A percentile compares a stretch with the other conserved stretches of the same genome.
Evolutionary conservation across 108 stramenopile genomes (phyloP).

Genomic region (Fragilaria crotonensis): DNA sequence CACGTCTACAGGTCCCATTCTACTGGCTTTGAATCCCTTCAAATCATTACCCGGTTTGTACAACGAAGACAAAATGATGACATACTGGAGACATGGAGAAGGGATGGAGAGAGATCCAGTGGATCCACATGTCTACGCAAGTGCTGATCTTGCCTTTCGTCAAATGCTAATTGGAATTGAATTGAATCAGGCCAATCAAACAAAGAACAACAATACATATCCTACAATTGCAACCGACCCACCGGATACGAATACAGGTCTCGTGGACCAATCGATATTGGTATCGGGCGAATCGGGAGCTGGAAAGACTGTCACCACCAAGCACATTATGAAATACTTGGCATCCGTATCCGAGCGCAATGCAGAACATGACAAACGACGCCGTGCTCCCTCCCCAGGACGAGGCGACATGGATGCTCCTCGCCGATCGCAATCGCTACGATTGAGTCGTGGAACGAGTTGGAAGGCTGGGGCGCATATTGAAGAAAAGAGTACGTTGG

Average conservation of each 20-base stretch:
- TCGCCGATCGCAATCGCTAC: conserved; percentile 17
- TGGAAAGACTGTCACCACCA: conserved; percentile 61
- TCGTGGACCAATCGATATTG: conserved; percentile 35
- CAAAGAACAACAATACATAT: not conserved
- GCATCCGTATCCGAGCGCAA: conserved; percentile 35
- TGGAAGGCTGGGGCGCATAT: conserved; percentile 14
- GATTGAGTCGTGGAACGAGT: conserved; percentile 1
- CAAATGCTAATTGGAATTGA: conserved; percentile 40
- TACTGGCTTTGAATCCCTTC: conserved; percentile 86
- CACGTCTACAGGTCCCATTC: conserved; percentile 77
- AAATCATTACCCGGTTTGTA: conserved; percentile 38
- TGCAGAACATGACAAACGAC: not conserved
- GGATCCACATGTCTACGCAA: conserved; percentile 68
- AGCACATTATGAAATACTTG: conserved; percentile 68
- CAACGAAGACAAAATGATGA: conserved; percentile 32
- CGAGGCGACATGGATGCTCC: conserved; percentile 5
- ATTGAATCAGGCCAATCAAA: conserved; percentile 12
- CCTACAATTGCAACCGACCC: not conserved
- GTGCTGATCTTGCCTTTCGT: conserved; percentile 65
- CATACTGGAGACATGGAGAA: conserved; percentile 42
- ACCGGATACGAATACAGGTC: not conserved
- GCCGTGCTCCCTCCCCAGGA: conserved; percentile 7
- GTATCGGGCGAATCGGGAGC: conserved; percentile 59
- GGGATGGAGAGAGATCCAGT: not conserved
- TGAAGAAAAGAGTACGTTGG: conserved; percentile 48